A percentile compares a stretch with the other conserved stretches of the same genome.
Evolutionary conservation across 306 rosid genomes (phyloP).

Genomic region (Astragalus glycyphyllos): DNA sequence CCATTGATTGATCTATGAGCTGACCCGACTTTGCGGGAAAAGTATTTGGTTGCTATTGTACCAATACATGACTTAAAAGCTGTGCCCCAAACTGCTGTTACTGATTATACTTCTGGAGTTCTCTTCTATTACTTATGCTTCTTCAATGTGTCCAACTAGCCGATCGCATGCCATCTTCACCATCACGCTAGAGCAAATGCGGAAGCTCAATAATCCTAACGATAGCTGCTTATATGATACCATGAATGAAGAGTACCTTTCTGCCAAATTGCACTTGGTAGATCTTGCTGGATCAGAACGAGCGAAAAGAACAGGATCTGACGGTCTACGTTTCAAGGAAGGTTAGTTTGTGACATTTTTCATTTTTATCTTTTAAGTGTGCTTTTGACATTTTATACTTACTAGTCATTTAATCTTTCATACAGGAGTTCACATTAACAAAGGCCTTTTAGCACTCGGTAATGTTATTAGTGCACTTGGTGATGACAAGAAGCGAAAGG

Average conservation of each 20-base stretch:
- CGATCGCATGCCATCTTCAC: slow-evolving; percentile 99
- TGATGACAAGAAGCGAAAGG: slow-evolving; percentile 99
- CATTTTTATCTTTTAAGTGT: slow-evolving; percentile 9
- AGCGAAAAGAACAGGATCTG: slow-evolving; percentile 99
- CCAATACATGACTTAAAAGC: slow-evolving; percentile 20
- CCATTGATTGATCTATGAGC: neutral
- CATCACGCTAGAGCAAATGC: slow-evolving; percentile 98
- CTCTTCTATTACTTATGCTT: slow-evolving; percentile 46
- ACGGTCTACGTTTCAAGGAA: slow-evolving; percentile 98
- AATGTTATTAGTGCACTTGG: slow-evolving; percentile 99
- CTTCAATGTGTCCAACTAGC: slow-evolving; percentile 53
- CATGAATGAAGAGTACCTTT: slow-evolving; percentile 85
- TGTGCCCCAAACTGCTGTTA: slow-evolving; percentile 31
- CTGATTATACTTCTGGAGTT: slow-evolving; percentile 33
- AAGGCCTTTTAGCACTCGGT: slow-evolving; percentile 99
- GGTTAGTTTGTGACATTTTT: slow-evolving; percentile 54
- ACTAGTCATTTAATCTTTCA: slow-evolving; percentile 36
- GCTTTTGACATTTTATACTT: slow-evolving; percentile 36
- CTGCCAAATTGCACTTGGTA: slow-evolving; percentile 95
- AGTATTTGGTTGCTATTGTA: slow-evolving; percentile 14
- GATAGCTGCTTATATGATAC: slow-evolving; percentile 55
- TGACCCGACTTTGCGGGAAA: neutral
- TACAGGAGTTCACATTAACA: slow-evolving; percentile 97
- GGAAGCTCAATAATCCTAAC: slow-evolving; percentile 59
- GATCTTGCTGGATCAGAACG: slow-evolving; percentile 99